Evolutionary conservation across 257 asterid genomes (phyloP).

Genomic region (Cruciata laevipes): DNA sequence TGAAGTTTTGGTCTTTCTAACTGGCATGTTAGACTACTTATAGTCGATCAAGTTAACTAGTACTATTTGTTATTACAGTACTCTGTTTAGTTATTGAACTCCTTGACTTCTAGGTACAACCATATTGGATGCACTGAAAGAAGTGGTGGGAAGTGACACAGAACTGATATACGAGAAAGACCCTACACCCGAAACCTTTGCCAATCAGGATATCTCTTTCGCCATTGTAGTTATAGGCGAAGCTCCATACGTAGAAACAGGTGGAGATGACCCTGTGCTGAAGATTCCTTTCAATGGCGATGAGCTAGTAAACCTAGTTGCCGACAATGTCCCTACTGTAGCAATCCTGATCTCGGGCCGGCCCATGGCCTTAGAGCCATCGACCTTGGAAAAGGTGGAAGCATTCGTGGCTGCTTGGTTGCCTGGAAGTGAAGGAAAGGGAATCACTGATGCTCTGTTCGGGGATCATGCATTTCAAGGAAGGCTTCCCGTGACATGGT

Average conservation of each 20-base stretch:
- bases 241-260: slow-evolving; percentile 62
- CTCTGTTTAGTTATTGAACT: neutral
- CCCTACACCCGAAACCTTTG: slow-evolving; percentile 44
- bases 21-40: neutral
- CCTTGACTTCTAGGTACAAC: slow-evolving; percentile 48
- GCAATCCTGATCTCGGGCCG: slow-evolving; percentile 64
- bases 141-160: slow-evolving; percentile 42
- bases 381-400: slow-evolving; percentile 44
- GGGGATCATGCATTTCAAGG: slow-evolving; percentile 77
- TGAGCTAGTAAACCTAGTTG: slow-evolving; percentile 36
- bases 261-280: slow-evolving; percentile 61
- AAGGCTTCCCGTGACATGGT: slow-evolving; percentile 66
- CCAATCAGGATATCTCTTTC: slow-evolving; percentile 36
- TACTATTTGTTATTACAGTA: no score
- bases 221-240: slow-evolving; percentile 83
- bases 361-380: slow-evolving; percentile 57
- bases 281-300: slow-evolving; percentile 52
- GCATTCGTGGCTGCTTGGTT: slow-evolving; percentile 84
- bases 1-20: neutral
- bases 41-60: no score
- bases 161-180: slow-evolving; percentile 50
- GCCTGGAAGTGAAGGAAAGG: slow-evolving; percentile 78
- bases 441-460: slow-evolving; percentile 62
- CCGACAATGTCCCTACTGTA: slow-evolving; percentile 53
- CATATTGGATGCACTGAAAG: slow-evolving; percentile 66